Evolutionary conservation across 2,329 filamentous ascomycete genomes (phyloP).

Genomic region (Beauveria brongniartii): DNA sequence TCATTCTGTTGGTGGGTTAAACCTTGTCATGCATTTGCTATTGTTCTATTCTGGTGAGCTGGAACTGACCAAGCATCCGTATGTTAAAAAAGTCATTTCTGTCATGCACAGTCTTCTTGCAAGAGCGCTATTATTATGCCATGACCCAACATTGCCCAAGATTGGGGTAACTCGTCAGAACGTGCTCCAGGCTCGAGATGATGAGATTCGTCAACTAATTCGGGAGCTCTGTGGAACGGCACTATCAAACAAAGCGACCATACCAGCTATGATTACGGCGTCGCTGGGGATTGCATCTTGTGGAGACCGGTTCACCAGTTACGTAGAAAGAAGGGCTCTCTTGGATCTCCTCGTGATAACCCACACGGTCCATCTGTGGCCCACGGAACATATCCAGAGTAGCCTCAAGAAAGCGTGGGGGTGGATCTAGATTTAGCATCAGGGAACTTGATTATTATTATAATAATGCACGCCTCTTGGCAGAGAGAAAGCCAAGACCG

Average conservation of each 20-base stretch:
- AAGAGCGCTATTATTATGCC: background rate
- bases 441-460: background rate
- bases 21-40: background rate
- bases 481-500: background rate
- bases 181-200: conserved; percentile 18
- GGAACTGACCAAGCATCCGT: background rate
- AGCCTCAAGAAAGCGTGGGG: background rate
- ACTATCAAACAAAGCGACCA: background rate
- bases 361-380: background rate
- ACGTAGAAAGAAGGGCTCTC: background rate
- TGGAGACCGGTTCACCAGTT: background rate
- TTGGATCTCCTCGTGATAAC: background rate
- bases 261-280: conserved; percentile 12
- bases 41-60: background rate
- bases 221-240: background rate
- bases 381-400: background rate
- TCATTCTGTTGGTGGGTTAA: background rate
- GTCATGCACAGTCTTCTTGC: background rate
- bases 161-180: background rate
- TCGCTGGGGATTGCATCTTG: background rate
- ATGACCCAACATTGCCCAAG: background rate
- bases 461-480: background rate
- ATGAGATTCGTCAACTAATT: conserved; percentile 16
- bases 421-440: background rate
- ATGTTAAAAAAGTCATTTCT: background rate